Evolutionary conservation across 2,329 filamentous ascomycete genomes (phyloP), one percentile per base, ranked within the genome.

Genomic region (Aspergillus oerlinghausenensis): DNA sequence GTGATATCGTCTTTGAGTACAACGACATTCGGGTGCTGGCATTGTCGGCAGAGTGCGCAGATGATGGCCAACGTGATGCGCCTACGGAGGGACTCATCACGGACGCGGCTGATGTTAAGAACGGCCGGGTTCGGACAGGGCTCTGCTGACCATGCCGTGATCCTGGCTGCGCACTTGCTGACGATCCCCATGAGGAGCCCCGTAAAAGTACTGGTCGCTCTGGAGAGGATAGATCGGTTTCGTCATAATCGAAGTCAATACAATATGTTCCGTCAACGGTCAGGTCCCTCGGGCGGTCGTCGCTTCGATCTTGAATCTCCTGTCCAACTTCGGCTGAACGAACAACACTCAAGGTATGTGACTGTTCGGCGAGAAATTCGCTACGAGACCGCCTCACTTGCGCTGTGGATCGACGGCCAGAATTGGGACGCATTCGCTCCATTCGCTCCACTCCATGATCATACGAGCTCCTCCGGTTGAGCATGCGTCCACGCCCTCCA

Each of bases 381-480:
- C 65, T 68, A 19, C 54, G 61, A 11, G 65, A 58, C 38, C 64
- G 62, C 49, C 58, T 58, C 4, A 66, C 26, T 19, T 57, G 56
- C 7, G 55, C 50, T 29, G 50, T 55, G 17, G 53, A 51, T 42
- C 49, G 58, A 6, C 51, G 58, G 10, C 40, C 54, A 3, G 57
- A 57, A 21, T 57, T 55, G 10, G 55, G 50, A 9, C 48, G 40
- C 1, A 32, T 29, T 4, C 40, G 53, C 38, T 59, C 61, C 4
- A 52, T 63, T 51, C 49, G 62, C 52, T 71, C 68, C 1, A 67
- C 26, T 42, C 73, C 70, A 26, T 68, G 68, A 19, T 67, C 68
- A 43, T 70, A 67, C 0, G 72, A 75, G 48, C 70, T 69, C 49
- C 71, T 59, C 25, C 66, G 64, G 26, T 65, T 63, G 7, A 55